Conservation (phyloP, 2,329 filamentous ascomycete genomes). For the Penicillium crustosum region DNA sequence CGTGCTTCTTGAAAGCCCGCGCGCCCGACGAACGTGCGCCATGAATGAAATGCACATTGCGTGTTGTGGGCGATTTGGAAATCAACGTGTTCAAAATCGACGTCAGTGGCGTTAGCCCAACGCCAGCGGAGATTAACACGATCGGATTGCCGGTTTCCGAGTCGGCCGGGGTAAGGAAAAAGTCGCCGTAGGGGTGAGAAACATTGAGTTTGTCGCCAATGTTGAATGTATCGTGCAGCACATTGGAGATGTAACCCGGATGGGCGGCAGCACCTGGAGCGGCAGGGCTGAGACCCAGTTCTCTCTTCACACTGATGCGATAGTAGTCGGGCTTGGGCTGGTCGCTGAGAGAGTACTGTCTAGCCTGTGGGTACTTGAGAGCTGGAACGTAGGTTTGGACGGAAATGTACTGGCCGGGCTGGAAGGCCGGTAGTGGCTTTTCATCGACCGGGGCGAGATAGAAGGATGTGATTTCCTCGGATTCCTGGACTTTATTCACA, state of each 20-base stretch:
- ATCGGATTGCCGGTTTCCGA: slow-evolving; percentile 48
- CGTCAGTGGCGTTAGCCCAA: slow-evolving; percentile 60
- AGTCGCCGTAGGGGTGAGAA: slow-evolving; percentile 66
- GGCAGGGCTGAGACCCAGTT: slow-evolving; percentile 53
- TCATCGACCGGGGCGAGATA: slow-evolving; percentile 65
- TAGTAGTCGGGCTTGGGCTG: slow-evolving; percentile 62
- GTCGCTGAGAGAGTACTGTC: slow-evolving; percentile 73
- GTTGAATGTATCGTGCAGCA: slow-evolving; percentile 62
- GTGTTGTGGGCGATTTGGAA: slow-evolving; percentile 42
- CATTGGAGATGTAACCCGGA: slow-evolving; percentile 67
- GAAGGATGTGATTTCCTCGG: slow-evolving; percentile 68
- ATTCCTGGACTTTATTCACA: slow-evolving; percentile 63
- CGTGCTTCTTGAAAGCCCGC: slow-evolving; percentile 55
- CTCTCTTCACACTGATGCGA: slow-evolving; percentile 70
- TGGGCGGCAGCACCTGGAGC: slow-evolving; percentile 51
- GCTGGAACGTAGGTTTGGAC: slow-evolving; percentile 59
- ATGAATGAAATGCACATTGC: slow-evolving; percentile 61
- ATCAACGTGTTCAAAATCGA: slow-evolving; percentile 59
- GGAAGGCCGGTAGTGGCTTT: slow-evolving; percentile 60
- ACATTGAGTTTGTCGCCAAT: slow-evolving; percentile 64
- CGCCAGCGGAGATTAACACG: slow-evolving; percentile 62
- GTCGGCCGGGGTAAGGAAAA: slow-evolving; percentile 47
- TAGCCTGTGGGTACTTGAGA: slow-evolving; percentile 62
- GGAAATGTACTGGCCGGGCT: slow-evolving; percentile 72
- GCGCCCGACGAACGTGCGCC: slow-evolving; percentile 51